A percentile compares a stretch with the other conserved stretches of the same genome.
These are phyloP conservation scores for Diaporthe vaccinii DNA, from an alignment of 2,329 filamentous ascomycete species.

Conservation along the genomic window DNA sequence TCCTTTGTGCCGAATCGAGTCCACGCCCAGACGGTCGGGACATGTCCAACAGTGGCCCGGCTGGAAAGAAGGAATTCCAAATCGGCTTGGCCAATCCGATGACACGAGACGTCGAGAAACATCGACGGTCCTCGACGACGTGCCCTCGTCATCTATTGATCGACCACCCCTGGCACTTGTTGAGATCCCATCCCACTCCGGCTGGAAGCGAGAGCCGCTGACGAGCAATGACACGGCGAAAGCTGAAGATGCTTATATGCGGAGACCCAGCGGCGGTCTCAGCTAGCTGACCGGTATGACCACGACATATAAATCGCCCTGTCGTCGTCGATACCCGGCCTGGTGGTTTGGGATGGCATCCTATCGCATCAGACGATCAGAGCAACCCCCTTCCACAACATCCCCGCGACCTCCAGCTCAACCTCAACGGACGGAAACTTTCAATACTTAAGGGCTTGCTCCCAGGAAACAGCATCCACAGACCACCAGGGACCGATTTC, in stretches of 20 bases:
- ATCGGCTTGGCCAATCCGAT: conserved; percentile 37
- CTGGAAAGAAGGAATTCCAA: conserved; percentile 38
- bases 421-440: not conserved
- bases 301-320: conserved; percentile 36
- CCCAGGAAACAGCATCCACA: not conserved
- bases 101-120: conserved; percentile 20
- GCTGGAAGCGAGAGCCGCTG: conserved; percentile 6
- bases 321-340: conserved; percentile 28
- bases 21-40: conserved; percentile 37
- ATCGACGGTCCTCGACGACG: conserved; percentile 21
- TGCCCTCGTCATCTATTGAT: conserved; percentile 32
- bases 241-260: conserved; percentile 36
- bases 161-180: conserved; percentile 7
- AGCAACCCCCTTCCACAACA: not conserved
- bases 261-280: conserved; percentile 34
- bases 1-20: conserved; percentile 13
- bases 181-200: conserved; percentile 33
- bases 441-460: not conserved
- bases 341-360: conserved; percentile 16
- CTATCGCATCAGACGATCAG: conserved; percentile 2
- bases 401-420: not conserved
- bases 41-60: conserved; percentile 35
- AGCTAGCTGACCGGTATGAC: conserved; percentile 25
- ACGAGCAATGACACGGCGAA: conserved; percentile 30
- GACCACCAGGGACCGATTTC: not conserved